phyloP scores from a whole-genome alignment of 2,329 filamentous ascomycete species.

The Alternaria viburni region DNA sequence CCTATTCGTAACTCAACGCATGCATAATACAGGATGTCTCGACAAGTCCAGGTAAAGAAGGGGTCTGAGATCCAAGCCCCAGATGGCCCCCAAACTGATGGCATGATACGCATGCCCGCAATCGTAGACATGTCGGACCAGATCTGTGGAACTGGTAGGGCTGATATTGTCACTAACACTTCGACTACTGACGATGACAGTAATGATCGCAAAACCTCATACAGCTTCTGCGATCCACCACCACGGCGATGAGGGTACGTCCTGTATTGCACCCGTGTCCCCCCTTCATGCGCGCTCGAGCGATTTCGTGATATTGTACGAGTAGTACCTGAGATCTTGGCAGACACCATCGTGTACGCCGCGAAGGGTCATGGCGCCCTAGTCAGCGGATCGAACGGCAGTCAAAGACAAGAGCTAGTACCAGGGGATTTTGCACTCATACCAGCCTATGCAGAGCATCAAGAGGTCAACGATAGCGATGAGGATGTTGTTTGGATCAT shows the following conservation, averaged over 20 bases:
- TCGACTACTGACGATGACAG: slow-evolving; percentile 42
- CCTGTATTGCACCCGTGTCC: not conserved
- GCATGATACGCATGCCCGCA: slow-evolving; percentile 62
- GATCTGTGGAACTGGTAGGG: slow-evolving; percentile 70
- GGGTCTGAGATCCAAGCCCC: slow-evolving; percentile 38
- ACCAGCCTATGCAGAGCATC: slow-evolving; percentile 73
- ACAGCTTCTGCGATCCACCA: slow-evolving; percentile 70
- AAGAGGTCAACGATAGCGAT: slow-evolving; percentile 70
- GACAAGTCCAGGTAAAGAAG: slow-evolving; percentile 39
- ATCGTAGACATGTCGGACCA: slow-evolving; percentile 68
- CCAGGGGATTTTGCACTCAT: slow-evolving; percentile 74
- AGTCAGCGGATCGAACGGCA: slow-evolving; percentile 61
- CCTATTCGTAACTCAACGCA: not conserved
- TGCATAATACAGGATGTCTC: slow-evolving; percentile 18
- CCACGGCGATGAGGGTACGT: slow-evolving; percentile 70
- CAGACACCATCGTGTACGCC: slow-evolving; percentile 73
- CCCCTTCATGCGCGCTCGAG: not conserved
- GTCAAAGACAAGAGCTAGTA: slow-evolving; percentile 62
- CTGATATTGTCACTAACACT: not conserved
- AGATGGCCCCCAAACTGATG: slow-evolving; percentile 55
- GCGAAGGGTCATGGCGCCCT: slow-evolving; percentile 67
- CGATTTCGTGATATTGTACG: not conserved
- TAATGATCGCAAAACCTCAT: slow-evolving; percentile 68
- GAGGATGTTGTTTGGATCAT: slow-evolving; percentile 71
- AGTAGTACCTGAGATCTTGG: slow-evolving; percentile 7